These are phyloP conservation scores for Leccinum huronense DNA, from an alignment of 1,284 basidiomycete species.

Conservation along the genomic window DNA sequence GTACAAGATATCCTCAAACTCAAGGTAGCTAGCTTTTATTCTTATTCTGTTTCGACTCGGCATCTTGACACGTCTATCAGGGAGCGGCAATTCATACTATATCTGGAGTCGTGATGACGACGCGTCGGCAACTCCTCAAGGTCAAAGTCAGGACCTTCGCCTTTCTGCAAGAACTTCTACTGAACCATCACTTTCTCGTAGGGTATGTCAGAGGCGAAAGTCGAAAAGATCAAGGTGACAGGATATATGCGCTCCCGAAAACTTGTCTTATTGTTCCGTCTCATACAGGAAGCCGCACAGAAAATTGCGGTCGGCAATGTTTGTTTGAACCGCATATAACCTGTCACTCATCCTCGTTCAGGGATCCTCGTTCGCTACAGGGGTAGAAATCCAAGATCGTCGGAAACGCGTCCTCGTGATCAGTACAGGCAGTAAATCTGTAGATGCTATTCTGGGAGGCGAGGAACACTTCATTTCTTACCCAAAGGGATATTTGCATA, in stretches of 20 bases:
- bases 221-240: constrained; percentile 88
- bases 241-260: constrained; percentile 27
- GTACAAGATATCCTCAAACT: constrained; percentile 92
- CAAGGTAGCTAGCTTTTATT: constrained; percentile 52
- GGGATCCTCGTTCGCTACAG: constrained; percentile 88
- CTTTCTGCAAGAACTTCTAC: constrained; percentile 6
- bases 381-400: constrained; percentile 83
- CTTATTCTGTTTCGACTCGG: neutral
- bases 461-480: constrained; percentile 17
- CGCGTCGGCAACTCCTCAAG: constrained; percentile 82
- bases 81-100: constrained; percentile 74
- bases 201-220: constrained; percentile 89
- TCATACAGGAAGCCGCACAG: constrained; percentile 73
- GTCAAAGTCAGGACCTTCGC: constrained; percentile 66
- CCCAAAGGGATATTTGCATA: neutral
- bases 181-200: constrained; percentile 30
- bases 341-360: constrained; percentile 31
- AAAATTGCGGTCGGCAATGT: constrained; percentile 65
- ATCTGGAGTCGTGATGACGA: constrained; percentile 83
- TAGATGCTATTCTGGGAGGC: constrained; percentile 87
- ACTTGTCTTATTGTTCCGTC: constrained; percentile 5
- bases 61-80: constrained; percentile 36
- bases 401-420: constrained; percentile 77
- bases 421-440: constrained; percentile 88
- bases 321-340: neutral